Base-by-base conservation (phyloP, 805 yeast species). In the Candida pseudoglaebosa region DNA sequence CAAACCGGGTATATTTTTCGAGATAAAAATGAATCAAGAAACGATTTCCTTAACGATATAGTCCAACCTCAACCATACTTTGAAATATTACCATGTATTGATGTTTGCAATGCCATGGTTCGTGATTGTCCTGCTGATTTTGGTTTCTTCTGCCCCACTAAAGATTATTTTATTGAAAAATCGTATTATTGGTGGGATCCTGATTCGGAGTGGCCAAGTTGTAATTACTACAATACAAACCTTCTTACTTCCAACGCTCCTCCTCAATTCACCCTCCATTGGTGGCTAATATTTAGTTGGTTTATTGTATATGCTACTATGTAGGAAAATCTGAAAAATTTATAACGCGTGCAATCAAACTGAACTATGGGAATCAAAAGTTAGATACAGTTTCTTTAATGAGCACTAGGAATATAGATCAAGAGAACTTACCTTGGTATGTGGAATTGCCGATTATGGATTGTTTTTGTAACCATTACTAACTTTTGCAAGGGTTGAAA, bases 81-180 rank as follows among this genome's bases (percentile, higher is more conserved):
- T 49, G 99, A 91, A 60, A 73, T 93, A 2, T 57, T 87, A 41
- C 99, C 99, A 0, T 91, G 99, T 55, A 71, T 83, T 36, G 81
- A 84, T 52, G 74, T 82, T 45, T 93, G 98, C 59, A 69, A 84
- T 44, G 73, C 80, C 4, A 76, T 93, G 5, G 93, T 83, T 2
- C 71, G 87, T 36, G 84, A 84, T 56, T 91, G 99, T 56, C 96
- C 96, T 1, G 61, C 89, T 0, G 78, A 65, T 21, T 78, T 91
- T 51, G 79, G 78, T 2, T 89, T 91, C 56, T 51, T 59, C 12
- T 93, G 98, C 50, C 98, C 99, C 0, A 49, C 42, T 1, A 37
- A 42, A 8, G 65, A 67, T 24, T 52, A 54, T 0, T 45, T 68
- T 3, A 61, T 70, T 13, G 41, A 42, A 6, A 34, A 51, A 26